A percentile compares a stretch with the other conserved stretches of the same genome.
Evolutionary conservation across 192 early-diverging fungal species (phyloP).

Genomic region (Podila epicladia): DNA sequence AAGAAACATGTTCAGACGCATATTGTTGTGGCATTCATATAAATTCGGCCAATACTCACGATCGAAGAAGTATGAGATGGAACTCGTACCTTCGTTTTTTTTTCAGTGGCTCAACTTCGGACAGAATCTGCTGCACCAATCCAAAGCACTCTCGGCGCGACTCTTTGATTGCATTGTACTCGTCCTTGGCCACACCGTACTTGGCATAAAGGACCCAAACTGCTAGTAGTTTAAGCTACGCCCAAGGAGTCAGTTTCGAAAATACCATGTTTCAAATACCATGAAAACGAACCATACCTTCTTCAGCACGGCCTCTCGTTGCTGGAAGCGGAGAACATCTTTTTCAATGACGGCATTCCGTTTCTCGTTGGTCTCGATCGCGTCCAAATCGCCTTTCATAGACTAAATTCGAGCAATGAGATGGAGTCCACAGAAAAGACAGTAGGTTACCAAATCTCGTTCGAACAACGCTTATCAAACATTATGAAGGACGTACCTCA

Average conservation of each 20-base stretch:
- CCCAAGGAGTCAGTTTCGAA: background rate
- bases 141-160: slow-evolving; percentile 45
- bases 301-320: slow-evolving; percentile 72
- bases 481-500: slow-evolving; percentile 24
- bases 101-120: slow-evolving; percentile 52
- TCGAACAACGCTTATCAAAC: background rate
- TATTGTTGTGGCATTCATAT: background rate
- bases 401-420: slow-evolving; percentile 39
- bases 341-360: slow-evolving; percentile 77
- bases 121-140: slow-evolving; percentile 49
- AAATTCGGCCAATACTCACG: background rate
- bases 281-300: slow-evolving; percentile 24
- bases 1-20: background rate
- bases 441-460: background rate
- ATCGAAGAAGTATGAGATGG: background rate
- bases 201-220: slow-evolving; percentile 69
- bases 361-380: slow-evolving; percentile 70
- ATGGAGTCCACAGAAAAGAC: background rate
- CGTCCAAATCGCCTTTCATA: slow-evolving; percentile 56
- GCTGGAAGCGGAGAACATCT: slow-evolving; percentile 79
- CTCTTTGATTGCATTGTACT: slow-evolving; percentile 62
- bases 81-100: slow-evolving; percentile 36
- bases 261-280: background rate
- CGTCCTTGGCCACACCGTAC: slow-evolving; percentile 67
- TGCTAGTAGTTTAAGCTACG: slow-evolving; percentile 65